Percentiles rank a stretch among this genome's conserved stretches.
These are phyloP conservation scores for Pseudisothecium myosuroides DNA, from an alignment of 225 moss, liverwort and hornwort species.

Conservation along the genomic window DNA sequence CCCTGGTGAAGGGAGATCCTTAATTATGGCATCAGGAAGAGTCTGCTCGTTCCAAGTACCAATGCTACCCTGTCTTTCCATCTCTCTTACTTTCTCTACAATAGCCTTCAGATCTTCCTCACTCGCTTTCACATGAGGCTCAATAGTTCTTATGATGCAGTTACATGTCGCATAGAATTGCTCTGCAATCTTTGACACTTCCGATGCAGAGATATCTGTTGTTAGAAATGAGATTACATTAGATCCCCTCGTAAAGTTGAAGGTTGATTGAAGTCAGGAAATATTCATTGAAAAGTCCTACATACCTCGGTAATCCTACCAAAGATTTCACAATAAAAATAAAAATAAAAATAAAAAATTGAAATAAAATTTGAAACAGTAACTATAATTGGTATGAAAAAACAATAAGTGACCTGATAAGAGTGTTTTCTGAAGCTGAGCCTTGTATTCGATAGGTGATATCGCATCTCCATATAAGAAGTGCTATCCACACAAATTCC, in stretches of 20 bases:
- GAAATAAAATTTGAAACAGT: background rate
- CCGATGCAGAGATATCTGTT: constrained; percentile 50
- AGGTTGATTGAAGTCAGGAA: background rate
- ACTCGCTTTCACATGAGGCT: constrained; percentile 41
- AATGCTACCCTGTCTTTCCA: constrained; percentile 51
- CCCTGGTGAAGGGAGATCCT: constrained; percentile 49
- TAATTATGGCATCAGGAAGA: constrained; percentile 57
- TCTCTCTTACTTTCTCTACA: constrained; percentile 39
- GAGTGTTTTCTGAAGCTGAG: constrained; percentile 59
- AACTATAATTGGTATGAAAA: background rate
- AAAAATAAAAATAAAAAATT: background rate
- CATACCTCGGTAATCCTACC: background rate
- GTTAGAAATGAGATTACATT: background rate
- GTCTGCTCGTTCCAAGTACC: constrained; percentile 52
- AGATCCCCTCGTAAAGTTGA: background rate
- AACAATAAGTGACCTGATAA: constrained; percentile 16
- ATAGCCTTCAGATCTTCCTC: constrained; percentile 46
- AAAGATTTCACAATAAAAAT: background rate
- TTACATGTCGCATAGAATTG: constrained; percentile 40
- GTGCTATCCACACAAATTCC: constrained; percentile 29
- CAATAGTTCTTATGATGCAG: constrained; percentile 60
- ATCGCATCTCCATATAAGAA: constrained; percentile 44
- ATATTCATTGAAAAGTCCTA: background rate
- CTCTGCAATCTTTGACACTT: constrained; percentile 58
- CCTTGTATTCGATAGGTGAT: constrained; percentile 39